phyloP scores from a whole-genome alignment of 1,284 basidiomycete genomes.

The Microbotryum silenes-acaulis region DNA sequence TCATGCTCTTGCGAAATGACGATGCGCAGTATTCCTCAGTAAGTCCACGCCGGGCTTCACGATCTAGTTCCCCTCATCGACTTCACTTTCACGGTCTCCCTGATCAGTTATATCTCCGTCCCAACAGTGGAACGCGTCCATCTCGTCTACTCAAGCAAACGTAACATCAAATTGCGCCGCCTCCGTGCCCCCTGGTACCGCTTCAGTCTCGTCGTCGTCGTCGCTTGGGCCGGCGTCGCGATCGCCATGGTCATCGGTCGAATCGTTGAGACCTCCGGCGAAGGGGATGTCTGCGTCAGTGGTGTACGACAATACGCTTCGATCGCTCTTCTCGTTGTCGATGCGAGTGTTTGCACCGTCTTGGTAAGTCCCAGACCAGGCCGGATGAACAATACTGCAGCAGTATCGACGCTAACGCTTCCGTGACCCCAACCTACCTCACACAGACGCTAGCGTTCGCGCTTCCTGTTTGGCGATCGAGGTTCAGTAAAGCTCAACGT shows the following conservation, averaged over 20 bases:
- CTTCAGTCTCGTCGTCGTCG: constrained; percentile 37
- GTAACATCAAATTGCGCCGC: neutral
- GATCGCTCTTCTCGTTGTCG: constrained; percentile 41
- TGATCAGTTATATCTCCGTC: no score
- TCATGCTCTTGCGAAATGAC: no score
- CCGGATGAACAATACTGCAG: no score
- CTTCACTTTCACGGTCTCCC: no score
- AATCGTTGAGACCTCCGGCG: constrained; percentile 39
- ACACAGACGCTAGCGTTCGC: constrained; percentile 48
- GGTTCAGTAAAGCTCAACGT: constrained; percentile 39
- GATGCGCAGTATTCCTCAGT: no score
- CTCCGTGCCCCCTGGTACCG: constrained; percentile 43
- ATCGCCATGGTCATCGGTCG: constrained; percentile 42
- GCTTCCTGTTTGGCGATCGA: constrained; percentile 45
- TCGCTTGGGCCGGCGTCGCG: constrained; percentile 40
- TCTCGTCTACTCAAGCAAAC: constrained; percentile 36
- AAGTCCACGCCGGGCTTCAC: no score
- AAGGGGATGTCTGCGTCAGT: constrained; percentile 45
- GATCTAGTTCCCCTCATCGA: no score
- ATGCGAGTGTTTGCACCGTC: constrained; percentile 33
- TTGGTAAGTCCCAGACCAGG: no score
- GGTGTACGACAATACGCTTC: constrained; percentile 43
- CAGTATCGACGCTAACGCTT: no score
- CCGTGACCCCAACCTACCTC: constrained; percentile 42
- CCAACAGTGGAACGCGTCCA: constrained; percentile 36